Evolutionary conservation across 2,329 filamentous ascomycete species (phyloP), one percentile per base, ranked within the genome.

Genomic region (Cladobotryum protrusum): DNA sequence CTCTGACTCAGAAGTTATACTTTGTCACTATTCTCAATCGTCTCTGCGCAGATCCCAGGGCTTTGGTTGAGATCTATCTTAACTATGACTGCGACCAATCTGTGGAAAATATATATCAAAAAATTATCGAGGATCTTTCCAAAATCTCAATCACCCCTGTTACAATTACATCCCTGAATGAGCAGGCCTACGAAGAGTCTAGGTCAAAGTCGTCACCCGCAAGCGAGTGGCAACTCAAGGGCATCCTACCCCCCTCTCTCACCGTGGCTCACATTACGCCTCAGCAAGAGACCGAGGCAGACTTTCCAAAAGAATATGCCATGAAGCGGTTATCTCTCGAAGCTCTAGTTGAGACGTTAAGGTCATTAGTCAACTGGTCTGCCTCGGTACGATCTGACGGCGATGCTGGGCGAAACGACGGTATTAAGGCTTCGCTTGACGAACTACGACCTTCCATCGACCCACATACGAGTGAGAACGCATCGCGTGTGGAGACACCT

Each of bases 51-150:
- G 93, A 99, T 64, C 89, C 92, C 2, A 81, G 89, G 57, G 91
- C 89, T 0, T 68, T 99, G 44, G 93, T 99, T 14, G 93, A 99
- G 68, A 86, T 91, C 13, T 99, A 99, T 67, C 79, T 99, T 55
- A 99, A 99, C 68, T 99, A 99, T 63, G 93, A 99, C 66, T 99
- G 93, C 70, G 95, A 97, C 62, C 81, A 92, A 53, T 90, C 89
- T 37, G 81, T 97, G 52, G 92, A 97, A 70, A 99, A 99, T 67
- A 93, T 97, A 68, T 99, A 95, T 66, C 93, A 99, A 68, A 86
- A 81, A 17, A 85, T 97, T 48, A 91, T 99, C 45, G 95, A 99
- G 66, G 90, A 97, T 67, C 73, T 99, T 15, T 93, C 92, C 32
- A 86, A 86, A 59, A 87, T 96, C 59, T 88, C 90, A 2, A 93